Evolutionary conservation across 1,284 basidiomycete genomes (phyloP).

Genomic region (Mycosarcoma maydis): DNA sequence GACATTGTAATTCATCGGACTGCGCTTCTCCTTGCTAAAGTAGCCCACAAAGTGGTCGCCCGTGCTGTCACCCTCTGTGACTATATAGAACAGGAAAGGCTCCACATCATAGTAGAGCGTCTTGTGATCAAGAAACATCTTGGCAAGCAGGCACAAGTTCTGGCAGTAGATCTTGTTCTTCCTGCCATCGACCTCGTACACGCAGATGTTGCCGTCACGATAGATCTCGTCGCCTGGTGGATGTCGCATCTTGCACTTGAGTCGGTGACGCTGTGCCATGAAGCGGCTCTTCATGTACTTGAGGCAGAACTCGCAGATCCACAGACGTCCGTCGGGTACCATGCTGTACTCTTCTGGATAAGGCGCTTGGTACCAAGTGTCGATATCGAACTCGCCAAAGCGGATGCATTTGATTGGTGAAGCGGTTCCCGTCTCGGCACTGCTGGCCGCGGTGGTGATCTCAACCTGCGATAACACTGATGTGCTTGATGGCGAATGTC

Average conservation of each 20-base stretch:
- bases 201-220: constrained; percentile 83
- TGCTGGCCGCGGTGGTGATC: constrained; percentile 37
- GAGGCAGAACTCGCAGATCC: constrained; percentile 97
- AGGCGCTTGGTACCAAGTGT: constrained; percentile 98
- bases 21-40: constrained; percentile 98
- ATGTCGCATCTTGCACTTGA: constrained; percentile 90
- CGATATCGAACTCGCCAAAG: constrained; percentile 93
- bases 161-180: constrained; percentile 99
- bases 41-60: constrained; percentile 97
- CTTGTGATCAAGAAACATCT: constrained; percentile 99
- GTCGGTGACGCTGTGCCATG: constrained; percentile 82
- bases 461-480: constrained; percentile 34
- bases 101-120: constrained; percentile 99
- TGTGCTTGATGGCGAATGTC: constrained; percentile 20
- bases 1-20: constrained; percentile 88
- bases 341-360: constrained; percentile 97
- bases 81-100: constrained; percentile 98
- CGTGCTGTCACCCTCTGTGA: constrained; percentile 87
- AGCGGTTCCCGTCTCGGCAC: constrained; percentile 58
- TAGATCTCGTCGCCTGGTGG: constrained; percentile 99
- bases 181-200: constrained; percentile 97
- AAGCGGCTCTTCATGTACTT: constrained; percentile 98
- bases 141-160: constrained; percentile 96
- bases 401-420: constrained; percentile 73
- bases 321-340: constrained; percentile 89